A percentile compares a stretch with the other conserved stretches of the same genome.
Evolutionary conservation across 345 rosid species (phyloP).

Genomic region (Brassica rapa): DNA sequence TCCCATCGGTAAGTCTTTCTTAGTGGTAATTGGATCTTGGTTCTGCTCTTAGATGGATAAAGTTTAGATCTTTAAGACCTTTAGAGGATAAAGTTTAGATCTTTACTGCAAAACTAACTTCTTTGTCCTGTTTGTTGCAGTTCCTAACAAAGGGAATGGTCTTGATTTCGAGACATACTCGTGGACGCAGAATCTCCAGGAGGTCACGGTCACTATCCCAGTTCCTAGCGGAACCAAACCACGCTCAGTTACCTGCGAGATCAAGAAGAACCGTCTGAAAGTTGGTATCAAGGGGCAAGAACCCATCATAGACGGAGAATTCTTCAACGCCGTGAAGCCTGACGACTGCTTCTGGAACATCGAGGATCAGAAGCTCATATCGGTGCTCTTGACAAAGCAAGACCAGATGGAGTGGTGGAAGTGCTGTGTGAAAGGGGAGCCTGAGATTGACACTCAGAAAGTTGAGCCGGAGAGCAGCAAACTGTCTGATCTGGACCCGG

Average conservation of each 20-base stretch:
- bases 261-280: constrained; percentile 78
- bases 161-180: constrained; percentile 82
- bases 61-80: neutral
- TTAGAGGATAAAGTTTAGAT: constrained; percentile 4
- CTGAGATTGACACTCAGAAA: constrained; percentile 73
- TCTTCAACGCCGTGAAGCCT: constrained; percentile 57
- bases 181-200: constrained; percentile 85
- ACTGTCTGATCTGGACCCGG: constrained; percentile 77
- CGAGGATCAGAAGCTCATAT: constrained; percentile 42
- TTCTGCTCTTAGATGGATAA: neutral
- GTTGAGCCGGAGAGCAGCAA: constrained; percentile 91
- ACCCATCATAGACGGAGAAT: constrained; percentile 76
- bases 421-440: constrained; percentile 40
- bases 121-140: constrained; percentile 12
- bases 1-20: constrained; percentile 16
- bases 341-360: constrained; percentile 91
- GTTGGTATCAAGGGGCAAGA: constrained; percentile 84
- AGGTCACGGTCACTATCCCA: constrained; percentile 69
- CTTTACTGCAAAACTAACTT: neutral
- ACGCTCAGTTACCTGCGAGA: constrained; percentile 62
- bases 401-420: constrained; percentile 95
- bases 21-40: constrained; percentile 2
- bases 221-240: constrained; percentile 80
- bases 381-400: constrained; percentile 75
- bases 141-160: constrained; percentile 83